Evolutionary conservation across 805 yeast species (phyloP).

Genomic region (Candida ipomoeae): DNA sequence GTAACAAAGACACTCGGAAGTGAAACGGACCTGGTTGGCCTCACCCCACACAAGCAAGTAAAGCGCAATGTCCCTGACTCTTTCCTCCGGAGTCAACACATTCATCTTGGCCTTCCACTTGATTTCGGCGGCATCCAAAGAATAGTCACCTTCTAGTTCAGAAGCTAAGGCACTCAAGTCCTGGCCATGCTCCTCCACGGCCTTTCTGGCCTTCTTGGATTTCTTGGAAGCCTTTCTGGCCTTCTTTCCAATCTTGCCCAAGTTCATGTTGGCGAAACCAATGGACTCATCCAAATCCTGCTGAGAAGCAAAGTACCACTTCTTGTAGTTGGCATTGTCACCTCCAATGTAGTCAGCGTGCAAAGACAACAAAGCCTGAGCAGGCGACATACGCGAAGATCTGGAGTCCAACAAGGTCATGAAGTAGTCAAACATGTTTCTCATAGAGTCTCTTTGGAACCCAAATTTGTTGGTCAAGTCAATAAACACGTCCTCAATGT

Average conservation of each 20-base stretch:
- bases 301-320: constrained; percentile 88
- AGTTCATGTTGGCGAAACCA: constrained; percentile 76
- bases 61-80: constrained; percentile 73
- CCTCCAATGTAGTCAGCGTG: constrained; percentile 91
- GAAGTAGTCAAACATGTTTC: constrained; percentile 85
- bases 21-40: constrained; percentile 91
- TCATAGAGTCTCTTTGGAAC: constrained; percentile 89
- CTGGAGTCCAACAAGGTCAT: constrained; percentile 81
- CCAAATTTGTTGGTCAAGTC: constrained; percentile 82
- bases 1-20: constrained; percentile 78
- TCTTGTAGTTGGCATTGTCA: constrained; percentile 77
- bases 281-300: constrained; percentile 79
- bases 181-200: constrained; percentile 62
- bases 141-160: constrained; percentile 78
- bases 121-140: constrained; percentile 77
- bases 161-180: constrained; percentile 58
- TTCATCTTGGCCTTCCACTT: constrained; percentile 86
- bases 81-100: constrained; percentile 64
- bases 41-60: constrained; percentile 84
- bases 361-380: constrained; percentile 75
- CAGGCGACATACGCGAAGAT: constrained; percentile 85
- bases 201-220: constrained; percentile 71
- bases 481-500: constrained; percentile 81
- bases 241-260: constrained; percentile 73
- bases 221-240: constrained; percentile 79